Evolutionary conservation across 768 basidiomycete species (phyloP).

Genomic region (Gymnopilus junonius): DNA sequence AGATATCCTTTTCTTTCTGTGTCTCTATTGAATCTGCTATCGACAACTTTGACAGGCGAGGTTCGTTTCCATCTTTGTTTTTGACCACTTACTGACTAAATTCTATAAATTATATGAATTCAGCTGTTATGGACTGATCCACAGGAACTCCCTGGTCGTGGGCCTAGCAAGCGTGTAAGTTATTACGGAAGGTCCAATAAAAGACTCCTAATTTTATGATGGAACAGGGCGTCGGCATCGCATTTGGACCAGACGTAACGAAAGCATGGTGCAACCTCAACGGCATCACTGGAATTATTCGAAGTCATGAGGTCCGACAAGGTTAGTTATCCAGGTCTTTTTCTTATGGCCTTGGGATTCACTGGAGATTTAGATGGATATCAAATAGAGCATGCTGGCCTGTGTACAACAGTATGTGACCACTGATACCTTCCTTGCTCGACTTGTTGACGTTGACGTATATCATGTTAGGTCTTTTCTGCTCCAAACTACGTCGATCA

Average conservation of each 20-base stretch:
- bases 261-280: constrained; percentile 88
- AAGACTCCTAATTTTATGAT: constrained; percentile 12
- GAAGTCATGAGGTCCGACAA: constrained; percentile 97
- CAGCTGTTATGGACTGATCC: constrained; percentile 97
- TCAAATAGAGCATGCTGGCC: constrained; percentile 90
- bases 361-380: constrained; percentile 70
- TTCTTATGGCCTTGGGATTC: neutral
- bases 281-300: constrained; percentile 84
- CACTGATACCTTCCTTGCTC: neutral
- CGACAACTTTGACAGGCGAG: constrained; percentile 54
- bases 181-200: constrained; percentile 3
- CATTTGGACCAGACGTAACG: constrained; percentile 96
- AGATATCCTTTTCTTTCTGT: constrained; percentile 1
- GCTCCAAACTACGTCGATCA: constrained; percentile 97
- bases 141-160: constrained; percentile 84
- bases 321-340: constrained; percentile 43
- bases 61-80: constrained; percentile 38
- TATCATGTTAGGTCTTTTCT: constrained; percentile 70
- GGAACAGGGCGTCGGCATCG: constrained; percentile 89
- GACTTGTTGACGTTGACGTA: constrained; percentile 2
- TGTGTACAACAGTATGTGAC: constrained; percentile 83
- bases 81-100: neutral
- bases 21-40: constrained; percentile 12
- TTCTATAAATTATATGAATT: neutral
- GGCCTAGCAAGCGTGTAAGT: constrained; percentile 92